These are phyloP conservation scores for Fusarium lateritium DNA, from an alignment of 2,329 filamentous ascomycete species.

Conservation along the genomic window DNA sequence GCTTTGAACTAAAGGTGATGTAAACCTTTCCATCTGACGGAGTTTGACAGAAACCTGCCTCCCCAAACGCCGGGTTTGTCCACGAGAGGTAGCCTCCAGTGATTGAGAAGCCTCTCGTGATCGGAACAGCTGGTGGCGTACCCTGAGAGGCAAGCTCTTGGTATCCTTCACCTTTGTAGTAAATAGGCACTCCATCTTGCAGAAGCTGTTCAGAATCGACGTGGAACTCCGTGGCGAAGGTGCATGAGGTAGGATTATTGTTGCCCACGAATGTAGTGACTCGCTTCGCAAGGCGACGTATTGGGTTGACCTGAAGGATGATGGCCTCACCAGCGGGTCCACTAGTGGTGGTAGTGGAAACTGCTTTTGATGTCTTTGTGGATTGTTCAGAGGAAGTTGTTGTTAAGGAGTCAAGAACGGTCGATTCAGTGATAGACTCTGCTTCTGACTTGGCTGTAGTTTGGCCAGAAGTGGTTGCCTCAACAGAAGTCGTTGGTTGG, in stretches of 20 bases:
- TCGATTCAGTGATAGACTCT: not conserved
- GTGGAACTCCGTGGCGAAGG: not conserved
- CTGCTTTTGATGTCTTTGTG: not conserved
- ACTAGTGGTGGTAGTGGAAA: not conserved
- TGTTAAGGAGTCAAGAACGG: not conserved
- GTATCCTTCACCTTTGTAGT: not conserved
- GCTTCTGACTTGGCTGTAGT: not conserved
- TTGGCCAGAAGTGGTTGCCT: no score
- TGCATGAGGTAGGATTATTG: not conserved
- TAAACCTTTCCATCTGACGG: slow-evolving; percentile 12
- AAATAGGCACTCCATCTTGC: not conserved
- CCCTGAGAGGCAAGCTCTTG: not conserved
- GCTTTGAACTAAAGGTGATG: slow-evolving; percentile 14
- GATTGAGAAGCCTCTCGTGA: not conserved
- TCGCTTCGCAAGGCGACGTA: not conserved
- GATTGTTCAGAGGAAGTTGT: not conserved
- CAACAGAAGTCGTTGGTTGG: not conserved
- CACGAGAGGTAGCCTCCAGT: not conserved
- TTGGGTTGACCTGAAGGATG: slow-evolving; percentile 5
- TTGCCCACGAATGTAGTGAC: not conserved
- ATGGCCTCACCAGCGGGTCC: not conserved
- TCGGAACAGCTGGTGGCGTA: not conserved
- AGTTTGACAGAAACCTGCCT: slow-evolving; percentile 9
- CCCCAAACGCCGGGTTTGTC: not conserved
- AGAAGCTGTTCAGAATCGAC: not conserved